These are phyloP conservation scores for Lactuca sativa DNA, from an alignment of 129 eudicot genomes.

Conservation along the genomic window DNA sequence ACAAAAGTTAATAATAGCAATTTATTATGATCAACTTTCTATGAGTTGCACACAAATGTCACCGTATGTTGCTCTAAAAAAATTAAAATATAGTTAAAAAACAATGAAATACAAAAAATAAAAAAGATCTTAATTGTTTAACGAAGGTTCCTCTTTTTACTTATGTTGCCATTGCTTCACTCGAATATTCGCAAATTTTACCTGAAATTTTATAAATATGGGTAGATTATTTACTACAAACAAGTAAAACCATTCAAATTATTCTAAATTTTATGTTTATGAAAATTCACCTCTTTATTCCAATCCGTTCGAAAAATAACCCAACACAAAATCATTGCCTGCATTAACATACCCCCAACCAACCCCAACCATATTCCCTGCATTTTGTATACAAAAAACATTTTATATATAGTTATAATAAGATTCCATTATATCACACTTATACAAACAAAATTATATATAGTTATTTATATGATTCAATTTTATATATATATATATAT, in stretches of 20 bases:
- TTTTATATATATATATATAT: neutral
- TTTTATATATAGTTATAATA: neutral
- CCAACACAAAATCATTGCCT: slow-evolving; percentile 48
- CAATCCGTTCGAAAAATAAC: slow-evolving; percentile 54
- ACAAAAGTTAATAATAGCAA: no score
- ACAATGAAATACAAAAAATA: no score
- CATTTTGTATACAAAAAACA: neutral
- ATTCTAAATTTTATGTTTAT: neutral
- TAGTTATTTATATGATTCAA: neutral
- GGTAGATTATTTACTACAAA: neutral
- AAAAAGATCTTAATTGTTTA: neutral
- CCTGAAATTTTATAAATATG: slow-evolving; percentile 17
- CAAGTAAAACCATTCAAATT: neutral
- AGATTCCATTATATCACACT: neutral
- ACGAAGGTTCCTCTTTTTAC: slow-evolving; percentile 3
- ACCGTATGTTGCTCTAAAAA: no score
- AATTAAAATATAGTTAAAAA: no score
- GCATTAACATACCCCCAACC: slow-evolving; percentile 50
- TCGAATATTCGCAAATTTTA: slow-evolving; percentile 24
- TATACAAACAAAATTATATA: neutral
- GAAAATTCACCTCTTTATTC: slow-evolving; percentile 45
- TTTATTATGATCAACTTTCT: no score
- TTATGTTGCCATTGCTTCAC: slow-evolving; percentile 25
- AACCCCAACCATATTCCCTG: slow-evolving; percentile 61
- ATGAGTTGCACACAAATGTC: no score